Conservation (phyloP, 1,284 basidiomycete species). For the Microbotryum silenes-acaulis region DNA sequence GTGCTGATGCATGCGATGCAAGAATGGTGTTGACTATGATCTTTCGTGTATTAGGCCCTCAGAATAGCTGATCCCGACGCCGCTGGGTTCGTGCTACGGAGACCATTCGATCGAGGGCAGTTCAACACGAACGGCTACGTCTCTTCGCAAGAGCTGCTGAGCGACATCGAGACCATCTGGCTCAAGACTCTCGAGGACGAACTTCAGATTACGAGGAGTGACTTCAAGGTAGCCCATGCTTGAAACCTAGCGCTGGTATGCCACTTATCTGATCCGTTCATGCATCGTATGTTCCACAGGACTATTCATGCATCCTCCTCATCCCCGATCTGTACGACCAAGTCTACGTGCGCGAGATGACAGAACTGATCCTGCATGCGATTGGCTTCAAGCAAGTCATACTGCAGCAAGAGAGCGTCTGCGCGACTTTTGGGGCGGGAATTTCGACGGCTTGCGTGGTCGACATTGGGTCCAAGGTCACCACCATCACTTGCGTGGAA, state of each 20-base stretch:
- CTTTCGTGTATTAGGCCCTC: constrained; percentile 51
- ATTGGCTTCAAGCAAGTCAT: constrained; percentile 90
- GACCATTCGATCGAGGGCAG: constrained; percentile 65
- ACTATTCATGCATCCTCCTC: constrained; percentile 79
- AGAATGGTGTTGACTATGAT: not conserved
- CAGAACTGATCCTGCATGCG: constrained; percentile 63
- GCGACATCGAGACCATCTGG: constrained; percentile 69
- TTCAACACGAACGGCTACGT: constrained; percentile 74
- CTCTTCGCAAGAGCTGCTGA: constrained; percentile 58
- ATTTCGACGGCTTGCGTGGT: constrained; percentile 91
- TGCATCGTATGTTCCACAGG: constrained; percentile 45
- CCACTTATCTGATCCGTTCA: not conserved
- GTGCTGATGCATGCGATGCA: not conserved
- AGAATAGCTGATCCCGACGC: constrained; percentile 59
- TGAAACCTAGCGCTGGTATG: not conserved
- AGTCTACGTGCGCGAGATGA: constrained; percentile 70
- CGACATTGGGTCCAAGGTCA: constrained; percentile 79
- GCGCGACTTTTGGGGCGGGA: constrained; percentile 91
- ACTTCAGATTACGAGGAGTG: constrained; percentile 52
- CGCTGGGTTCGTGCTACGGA: constrained; percentile 61
- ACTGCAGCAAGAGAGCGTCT: constrained; percentile 86
- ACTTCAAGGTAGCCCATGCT: constrained; percentile 53
- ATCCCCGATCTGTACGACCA: constrained; percentile 89
- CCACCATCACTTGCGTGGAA: constrained; percentile 87
- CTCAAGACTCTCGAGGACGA: constrained; percentile 54